phyloP scores from a whole-genome alignment of 2,329 filamentous ascomycete species.

The Tolypocladium guangdongense region DNA sequence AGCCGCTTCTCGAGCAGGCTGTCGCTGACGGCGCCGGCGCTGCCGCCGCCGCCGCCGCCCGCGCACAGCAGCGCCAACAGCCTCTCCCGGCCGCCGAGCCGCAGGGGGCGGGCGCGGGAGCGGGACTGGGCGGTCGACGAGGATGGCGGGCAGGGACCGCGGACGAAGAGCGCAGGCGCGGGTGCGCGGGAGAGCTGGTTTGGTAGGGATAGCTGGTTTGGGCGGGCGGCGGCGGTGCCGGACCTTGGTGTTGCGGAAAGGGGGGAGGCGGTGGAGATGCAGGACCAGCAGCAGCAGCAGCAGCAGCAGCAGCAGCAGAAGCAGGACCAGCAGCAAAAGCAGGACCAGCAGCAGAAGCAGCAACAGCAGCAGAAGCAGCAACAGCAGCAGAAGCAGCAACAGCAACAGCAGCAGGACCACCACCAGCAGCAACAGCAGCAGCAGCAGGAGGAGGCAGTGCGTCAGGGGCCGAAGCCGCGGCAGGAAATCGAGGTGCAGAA shows the following conservation, averaged over 20 bases:
- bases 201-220: conserved; percentile 21
- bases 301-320: conserved; percentile 3
- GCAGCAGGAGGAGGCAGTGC: conserved; percentile 1
- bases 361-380: not conserved
- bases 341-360: conserved; percentile 1
- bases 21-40: conserved; percentile 16
- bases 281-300: not conserved
- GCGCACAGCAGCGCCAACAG: conserved; percentile 17
- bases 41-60: conserved; percentile 18
- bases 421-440: conserved; percentile 2
- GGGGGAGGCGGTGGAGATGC: conserved; percentile 5
- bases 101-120: conserved; percentile 7
- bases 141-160: conserved; percentile 38
- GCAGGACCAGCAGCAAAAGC: not conserved
- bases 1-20: conserved; percentile 17
- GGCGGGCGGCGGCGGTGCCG: conserved; percentile 25
- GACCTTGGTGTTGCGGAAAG: conserved; percentile 16
- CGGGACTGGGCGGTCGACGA: conserved; percentile 36
- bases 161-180: conserved; percentile 20
- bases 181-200: conserved; percentile 6
- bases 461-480: not conserved
- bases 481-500: conserved; percentile 9
- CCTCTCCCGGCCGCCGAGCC: conserved; percentile 13
- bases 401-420: not conserved
- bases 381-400: not conserved